Evolutionary conservation across 148 eudicot genomes (phyloP), one percentile per base, ranked within the genome.

Genomic region (Heliamphora exappendiculata): DNA sequence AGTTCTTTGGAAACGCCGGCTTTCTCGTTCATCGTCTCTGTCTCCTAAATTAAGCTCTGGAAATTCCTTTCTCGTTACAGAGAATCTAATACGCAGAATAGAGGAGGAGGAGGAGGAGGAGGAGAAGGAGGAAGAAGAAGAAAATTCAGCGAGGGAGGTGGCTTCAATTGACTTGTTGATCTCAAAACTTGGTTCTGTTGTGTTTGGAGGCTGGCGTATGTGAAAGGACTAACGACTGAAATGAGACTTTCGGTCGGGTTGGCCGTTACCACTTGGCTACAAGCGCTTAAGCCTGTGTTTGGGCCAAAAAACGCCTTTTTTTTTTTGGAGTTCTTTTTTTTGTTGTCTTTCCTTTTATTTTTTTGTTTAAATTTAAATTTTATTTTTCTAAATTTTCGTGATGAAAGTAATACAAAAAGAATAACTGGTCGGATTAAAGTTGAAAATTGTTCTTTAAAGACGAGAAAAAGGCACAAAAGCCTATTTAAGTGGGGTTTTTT

Each of bases 1-100:
- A 83, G 88, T 81, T 85, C 88, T 78, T 90, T 90, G 63, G 85
- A 53, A 78, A 90, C 85, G 55, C 63, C 71, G 44, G 91, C 81
- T 78, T 91, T 90, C 70, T 77, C 67, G 78, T 88, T 90, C 94
- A 90, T 90, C 69, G 74, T 64, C 50, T 69, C 22, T 45, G 14
- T 53, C 47, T 70, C 42, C 74, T 42, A 55, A 60, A 53, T 68
- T 1, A 33, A 13, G 2, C 53, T 67, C 55, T 55, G 1, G 20
- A 75, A 42, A 24, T 64, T 34, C 22, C 22, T 49, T 0, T 53
- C 24, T 24, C 22, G n/a, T n/a, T 70, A 1, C 17, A 3, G 76
- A 57, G 45, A 79, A 81, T 45, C 33, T 28, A 28, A 79, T 74
- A 47, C 31, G 67, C 65, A 20, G 64, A 10, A 41, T 50, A 8